Evolutionary conservation across 2,329 filamentous ascomycete genomes (phyloP).

Genomic region (Pseudomassariella vexata): DNA sequence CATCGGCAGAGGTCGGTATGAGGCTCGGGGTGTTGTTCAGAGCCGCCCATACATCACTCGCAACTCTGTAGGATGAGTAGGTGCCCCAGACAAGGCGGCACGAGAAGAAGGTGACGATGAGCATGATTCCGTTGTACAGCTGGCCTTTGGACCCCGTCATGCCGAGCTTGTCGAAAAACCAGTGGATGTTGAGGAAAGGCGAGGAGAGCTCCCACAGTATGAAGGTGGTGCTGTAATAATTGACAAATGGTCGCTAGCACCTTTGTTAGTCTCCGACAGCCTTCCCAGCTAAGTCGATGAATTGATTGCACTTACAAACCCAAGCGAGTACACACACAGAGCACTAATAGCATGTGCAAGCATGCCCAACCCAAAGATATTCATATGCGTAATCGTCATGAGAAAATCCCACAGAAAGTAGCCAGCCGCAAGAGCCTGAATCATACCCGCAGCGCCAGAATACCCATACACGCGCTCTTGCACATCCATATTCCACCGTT

Average conservation of each 20-base stretch:
- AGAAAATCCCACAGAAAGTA: conserved; percentile 83
- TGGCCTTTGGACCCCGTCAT: conserved; percentile 71
- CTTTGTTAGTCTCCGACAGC: too few relatives aligned
- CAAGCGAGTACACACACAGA: conserved; percentile 67
- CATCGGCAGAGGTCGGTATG: conserved; percentile 25
- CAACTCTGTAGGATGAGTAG: conserved; percentile 64
- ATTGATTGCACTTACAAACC: conserved; percentile 67
- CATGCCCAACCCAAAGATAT: conserved; percentile 71
- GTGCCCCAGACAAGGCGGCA: conserved; percentile 75
- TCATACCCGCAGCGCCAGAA: conserved; percentile 63
- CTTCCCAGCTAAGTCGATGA: conserved; percentile 1
- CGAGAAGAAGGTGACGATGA: conserved; percentile 69
- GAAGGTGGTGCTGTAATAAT: conserved; percentile 75
- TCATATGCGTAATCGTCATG: conserved; percentile 61
- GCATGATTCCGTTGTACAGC: conserved; percentile 69
- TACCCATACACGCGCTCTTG: conserved; percentile 73
- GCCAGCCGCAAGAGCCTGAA: conserved; percentile 70
- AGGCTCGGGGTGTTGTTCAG: conserved; percentile 37
- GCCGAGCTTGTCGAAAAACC: conserved; percentile 84
- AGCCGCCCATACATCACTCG: conserved; percentile 61
- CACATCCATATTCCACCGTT: conserved; percentile 60
- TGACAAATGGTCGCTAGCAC: conserved; percentile 74
- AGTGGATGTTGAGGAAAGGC: conserved; percentile 82
- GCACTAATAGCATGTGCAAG: conserved; percentile 73
- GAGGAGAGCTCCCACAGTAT: conserved; percentile 85